A percentile compares a stretch with the other conserved stretches of the same genome.
Conservation (phyloP, 768 basidiomycete species). For the Thelephora ganbajun region DNA sequence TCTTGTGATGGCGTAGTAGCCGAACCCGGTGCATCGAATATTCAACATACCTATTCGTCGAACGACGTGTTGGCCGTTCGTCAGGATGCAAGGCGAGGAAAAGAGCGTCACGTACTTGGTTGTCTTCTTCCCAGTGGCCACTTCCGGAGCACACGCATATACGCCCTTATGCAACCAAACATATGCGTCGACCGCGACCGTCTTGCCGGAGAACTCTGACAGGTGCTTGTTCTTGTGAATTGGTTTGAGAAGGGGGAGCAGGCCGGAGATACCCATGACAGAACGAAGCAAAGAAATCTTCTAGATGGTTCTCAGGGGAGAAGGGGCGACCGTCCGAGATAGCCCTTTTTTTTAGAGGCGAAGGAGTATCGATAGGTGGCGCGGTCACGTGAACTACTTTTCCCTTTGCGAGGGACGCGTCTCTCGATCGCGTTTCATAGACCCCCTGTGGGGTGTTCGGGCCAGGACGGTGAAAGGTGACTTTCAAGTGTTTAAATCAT, state of each 20-base stretch:
- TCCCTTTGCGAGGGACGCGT: no score
- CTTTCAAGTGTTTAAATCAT: no score
- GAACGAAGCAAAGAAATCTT: not conserved
- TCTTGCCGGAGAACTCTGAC: conserved; percentile 72
- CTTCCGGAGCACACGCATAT: conserved; percentile 79
- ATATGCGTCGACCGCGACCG: conserved; percentile 88
- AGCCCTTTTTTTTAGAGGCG: no score
- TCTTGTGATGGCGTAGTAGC: conserved; percentile 69
- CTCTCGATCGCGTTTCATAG: no score
- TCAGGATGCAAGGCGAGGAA: not conserved
- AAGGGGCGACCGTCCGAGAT: no score
- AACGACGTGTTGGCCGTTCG: not conserved
- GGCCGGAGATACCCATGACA: conserved; percentile 82
- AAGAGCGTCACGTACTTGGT: conserved; percentile 47
- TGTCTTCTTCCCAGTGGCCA: conserved; percentile 75
- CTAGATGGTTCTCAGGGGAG: no score
- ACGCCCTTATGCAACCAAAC: conserved; percentile 88
- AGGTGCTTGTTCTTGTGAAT: conserved; percentile 72
- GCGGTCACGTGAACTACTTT: no score
- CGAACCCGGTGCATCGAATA: conserved; percentile 91
- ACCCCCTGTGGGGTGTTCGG: no score
- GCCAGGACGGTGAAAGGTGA: no score
- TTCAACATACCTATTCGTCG: conserved; percentile 67
- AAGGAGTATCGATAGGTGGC: no score
- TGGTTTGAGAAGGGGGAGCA: conserved; percentile 81